Evolutionary conservation across 768 basidiomycete genomes (phyloP).

Genomic region (Kwoniella bestiolae): DNA sequence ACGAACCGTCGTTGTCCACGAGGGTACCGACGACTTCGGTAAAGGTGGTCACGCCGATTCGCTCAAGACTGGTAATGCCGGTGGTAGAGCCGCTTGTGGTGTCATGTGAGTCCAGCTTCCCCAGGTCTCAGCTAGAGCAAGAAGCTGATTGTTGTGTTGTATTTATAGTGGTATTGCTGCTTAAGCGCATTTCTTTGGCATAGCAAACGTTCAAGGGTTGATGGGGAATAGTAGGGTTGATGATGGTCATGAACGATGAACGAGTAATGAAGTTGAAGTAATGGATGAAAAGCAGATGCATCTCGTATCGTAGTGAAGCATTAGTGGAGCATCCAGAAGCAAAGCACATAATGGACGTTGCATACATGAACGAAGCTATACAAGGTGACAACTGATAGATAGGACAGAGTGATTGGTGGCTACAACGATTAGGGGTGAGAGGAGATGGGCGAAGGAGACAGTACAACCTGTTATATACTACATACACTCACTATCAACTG

Average conservation of each 20-base stretch:
- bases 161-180: slow-evolving; percentile 24
- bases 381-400: too few relatives aligned
- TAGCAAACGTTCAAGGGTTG: background rate
- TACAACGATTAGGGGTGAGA: background rate
- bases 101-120: slow-evolving; percentile 66
- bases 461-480: background rate
- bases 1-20: slow-evolving; percentile 76
- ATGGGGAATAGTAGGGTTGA: background rate
- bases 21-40: slow-evolving; percentile 80
- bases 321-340: background rate
- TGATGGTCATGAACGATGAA: background rate
- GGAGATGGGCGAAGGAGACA: background rate
- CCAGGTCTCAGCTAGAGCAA: background rate
- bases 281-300: background rate
- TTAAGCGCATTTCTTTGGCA: slow-evolving; percentile 6
- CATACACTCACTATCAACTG: too few relatives aligned
- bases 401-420: too few relatives aligned
- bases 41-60: slow-evolving; percentile 70
- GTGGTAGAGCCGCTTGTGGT: slow-evolving; percentile 75
- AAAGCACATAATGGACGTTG: too few relatives aligned
- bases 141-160: background rate
- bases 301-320: background rate
- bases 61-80: slow-evolving; percentile 75
- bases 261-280: background rate
- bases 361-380: too few relatives aligned